Evolutionary conservation across 2,329 filamentous ascomycete genomes (phyloP).

Genomic region (Coniochaeta hoffmannii): DNA sequence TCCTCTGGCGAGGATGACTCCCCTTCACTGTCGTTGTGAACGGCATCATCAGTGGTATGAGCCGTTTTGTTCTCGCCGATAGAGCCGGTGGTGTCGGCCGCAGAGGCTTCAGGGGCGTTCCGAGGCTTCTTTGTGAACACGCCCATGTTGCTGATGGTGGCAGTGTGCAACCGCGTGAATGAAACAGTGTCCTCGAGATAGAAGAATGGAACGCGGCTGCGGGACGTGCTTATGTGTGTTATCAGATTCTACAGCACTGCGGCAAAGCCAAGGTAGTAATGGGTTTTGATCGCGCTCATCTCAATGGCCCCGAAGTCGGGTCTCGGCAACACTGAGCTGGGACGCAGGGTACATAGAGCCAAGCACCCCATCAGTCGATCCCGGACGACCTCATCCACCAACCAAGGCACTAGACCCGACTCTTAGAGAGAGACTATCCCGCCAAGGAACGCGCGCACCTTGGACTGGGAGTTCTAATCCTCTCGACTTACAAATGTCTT

Average conservation of each 20-base stretch:
- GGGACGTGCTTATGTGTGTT: too few relatives aligned
- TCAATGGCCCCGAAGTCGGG: neutral
- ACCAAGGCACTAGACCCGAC: neutral
- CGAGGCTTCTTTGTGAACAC: constrained; percentile 1
- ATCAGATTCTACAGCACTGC: neutral
- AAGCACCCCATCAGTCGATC: neutral
- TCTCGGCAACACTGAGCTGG: neutral
- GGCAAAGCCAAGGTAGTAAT: neutral
- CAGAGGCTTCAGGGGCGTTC: neutral
- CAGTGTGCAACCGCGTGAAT: neutral
- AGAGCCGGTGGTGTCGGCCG: too few relatives aligned
- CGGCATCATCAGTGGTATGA: neutral
- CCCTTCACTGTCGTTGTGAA: neutral
- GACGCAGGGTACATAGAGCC: neutral
- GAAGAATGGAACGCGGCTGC: too few relatives aligned
- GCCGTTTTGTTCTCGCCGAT: neutral
- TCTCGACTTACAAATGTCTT: too few relatives aligned
- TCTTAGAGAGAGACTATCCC: neutral
- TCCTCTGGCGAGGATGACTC: neutral
- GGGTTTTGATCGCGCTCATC: neutral
- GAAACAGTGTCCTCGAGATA: too few relatives aligned
- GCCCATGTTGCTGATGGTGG: neutral
- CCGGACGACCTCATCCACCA: neutral
- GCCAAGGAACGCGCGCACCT: neutral
- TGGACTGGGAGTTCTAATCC: too few relatives aligned